These are phyloP conservation scores for Potentilla sterilis DNA, from an alignment of 306 rosid species.

Conservation along the genomic window DNA sequence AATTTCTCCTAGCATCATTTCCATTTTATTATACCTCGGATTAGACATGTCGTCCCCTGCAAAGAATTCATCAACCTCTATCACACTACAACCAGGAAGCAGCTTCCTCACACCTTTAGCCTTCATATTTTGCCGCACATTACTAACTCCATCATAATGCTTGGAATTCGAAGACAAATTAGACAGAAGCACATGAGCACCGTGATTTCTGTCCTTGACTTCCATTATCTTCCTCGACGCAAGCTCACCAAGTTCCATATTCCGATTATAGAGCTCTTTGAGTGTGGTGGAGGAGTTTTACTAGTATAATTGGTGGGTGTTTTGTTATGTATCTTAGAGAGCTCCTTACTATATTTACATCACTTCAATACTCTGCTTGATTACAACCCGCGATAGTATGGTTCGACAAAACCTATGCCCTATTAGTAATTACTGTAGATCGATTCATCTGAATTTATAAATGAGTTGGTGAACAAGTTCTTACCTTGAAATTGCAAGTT, in stretches of 20 bases:
- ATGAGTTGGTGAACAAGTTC: too few relatives aligned
- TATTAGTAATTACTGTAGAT: too few relatives aligned
- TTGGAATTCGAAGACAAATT: constrained; percentile 55
- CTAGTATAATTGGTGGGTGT: constrained; percentile 38
- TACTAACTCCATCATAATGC: constrained; percentile 47
- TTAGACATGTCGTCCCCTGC: constrained; percentile 59
- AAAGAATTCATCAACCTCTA: constrained; percentile 61
- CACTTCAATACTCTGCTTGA: background rate
- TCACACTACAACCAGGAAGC: constrained; percentile 65
- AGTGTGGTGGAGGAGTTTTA: constrained; percentile 33
- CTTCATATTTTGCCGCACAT: constrained; percentile 46
- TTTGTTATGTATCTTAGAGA: constrained; percentile 31
- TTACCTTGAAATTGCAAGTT: too few relatives aligned
- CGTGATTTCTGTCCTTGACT: constrained; percentile 49
- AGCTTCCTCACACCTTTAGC: constrained; percentile 53
- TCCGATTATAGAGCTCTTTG: constrained; percentile 38
- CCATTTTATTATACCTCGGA: constrained; percentile 45
- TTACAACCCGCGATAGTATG: background rate
- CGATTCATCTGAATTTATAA: too few relatives aligned
- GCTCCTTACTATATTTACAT: background rate
- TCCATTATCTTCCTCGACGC: constrained; percentile 48
- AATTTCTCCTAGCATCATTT: constrained; percentile 49
- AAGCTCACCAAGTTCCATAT: constrained; percentile 47
- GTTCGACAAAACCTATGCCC: background rate
- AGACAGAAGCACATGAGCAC: constrained; percentile 56